Percentiles rank a stretch among this genome's conserved stretches.
Conservation (phyloP, 768 basidiomycete genomes). For the Termitomyces sp. region DNA sequence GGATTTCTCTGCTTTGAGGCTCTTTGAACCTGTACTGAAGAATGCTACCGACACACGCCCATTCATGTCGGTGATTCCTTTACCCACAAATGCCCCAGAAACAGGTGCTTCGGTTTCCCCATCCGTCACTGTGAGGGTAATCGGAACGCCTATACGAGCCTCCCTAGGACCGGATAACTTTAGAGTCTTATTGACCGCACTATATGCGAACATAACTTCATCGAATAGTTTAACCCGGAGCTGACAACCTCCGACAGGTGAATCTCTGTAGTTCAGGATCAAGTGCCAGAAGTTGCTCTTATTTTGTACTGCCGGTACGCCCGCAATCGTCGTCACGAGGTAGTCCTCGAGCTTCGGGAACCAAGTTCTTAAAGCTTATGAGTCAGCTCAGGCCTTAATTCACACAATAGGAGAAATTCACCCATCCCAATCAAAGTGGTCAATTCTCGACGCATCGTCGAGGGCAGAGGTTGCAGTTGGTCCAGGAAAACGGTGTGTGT, state of each 20-base stretch:
- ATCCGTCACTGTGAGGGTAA: constrained; percentile 33
- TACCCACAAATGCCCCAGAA: constrained; percentile 29
- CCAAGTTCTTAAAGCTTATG: constrained; percentile 1
- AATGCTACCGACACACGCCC: constrained; percentile 28
- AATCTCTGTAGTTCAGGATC: background rate
- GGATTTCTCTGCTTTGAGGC: constrained; percentile 29
- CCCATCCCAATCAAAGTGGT: constrained; percentile 38
- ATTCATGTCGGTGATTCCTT: constrained; percentile 18
- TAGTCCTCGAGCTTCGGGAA: background rate
- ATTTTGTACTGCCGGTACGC: background rate
- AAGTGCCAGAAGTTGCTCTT: constrained; percentile 1
- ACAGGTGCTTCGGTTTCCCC: constrained; percentile 29
- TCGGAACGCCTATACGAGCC: constrained; percentile 19
- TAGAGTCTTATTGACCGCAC: background rate
- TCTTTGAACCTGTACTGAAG: constrained; percentile 16
- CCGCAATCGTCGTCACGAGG: background rate
- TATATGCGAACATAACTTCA: constrained; percentile 4
- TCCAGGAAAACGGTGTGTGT: constrained; percentile 29
- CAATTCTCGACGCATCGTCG: constrained; percentile 32
- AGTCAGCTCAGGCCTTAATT: background rate
- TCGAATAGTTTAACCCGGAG: background rate
- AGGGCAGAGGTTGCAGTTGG: constrained; percentile 42
- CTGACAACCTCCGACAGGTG: constrained; percentile 7
- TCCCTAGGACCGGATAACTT: background rate
- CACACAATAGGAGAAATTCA: constrained; percentile 7